Evolutionary conservation across 192 early-diverging fungal genomes (phyloP).

Genomic region (Umbelopsis sp.): DNA sequence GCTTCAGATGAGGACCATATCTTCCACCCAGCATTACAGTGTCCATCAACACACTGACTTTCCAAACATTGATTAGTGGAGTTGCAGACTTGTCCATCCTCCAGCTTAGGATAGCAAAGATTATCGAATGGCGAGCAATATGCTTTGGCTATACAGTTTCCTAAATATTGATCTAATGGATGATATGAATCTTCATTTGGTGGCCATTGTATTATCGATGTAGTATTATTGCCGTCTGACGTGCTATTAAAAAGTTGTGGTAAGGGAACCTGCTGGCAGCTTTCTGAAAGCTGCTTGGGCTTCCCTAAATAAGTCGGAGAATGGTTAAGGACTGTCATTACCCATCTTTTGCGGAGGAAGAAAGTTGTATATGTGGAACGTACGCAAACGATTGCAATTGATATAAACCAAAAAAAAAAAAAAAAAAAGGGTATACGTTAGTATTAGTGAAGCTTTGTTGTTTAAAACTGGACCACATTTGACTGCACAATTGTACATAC

Average conservation of each 20-base stretch:
- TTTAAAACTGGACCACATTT: not conserved
- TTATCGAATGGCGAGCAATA: constrained; percentile 6
- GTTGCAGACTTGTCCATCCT: not conserved
- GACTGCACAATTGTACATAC: not conserved
- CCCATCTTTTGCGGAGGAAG: not conserved
- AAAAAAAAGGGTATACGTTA: not conserved
- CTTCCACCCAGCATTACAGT: not conserved
- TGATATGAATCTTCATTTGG: constrained; percentile 5
- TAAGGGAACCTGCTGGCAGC: not conserved
- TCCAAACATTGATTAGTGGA: constrained; percentile 7
- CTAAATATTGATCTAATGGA: not conserved
- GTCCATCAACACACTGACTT: constrained; percentile 1
- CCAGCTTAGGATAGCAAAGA: not conserved
- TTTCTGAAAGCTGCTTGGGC: not conserved
- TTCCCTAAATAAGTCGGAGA: constrained; percentile 4
- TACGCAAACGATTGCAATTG: not conserved
- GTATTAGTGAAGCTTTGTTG: not conserved
- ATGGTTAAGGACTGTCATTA: constrained; percentile 12
- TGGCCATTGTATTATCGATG: constrained; percentile 1
- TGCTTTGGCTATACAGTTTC: not conserved
- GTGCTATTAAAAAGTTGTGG: not conserved
- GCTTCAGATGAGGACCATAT: not conserved
- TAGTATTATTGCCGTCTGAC: not conserved
- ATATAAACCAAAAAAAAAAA: not conserved
- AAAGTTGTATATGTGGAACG: too few relatives aligned